phyloP scores from a whole-genome alignment of 1,139 yeast species.

The Pichia sp. region DNA sequence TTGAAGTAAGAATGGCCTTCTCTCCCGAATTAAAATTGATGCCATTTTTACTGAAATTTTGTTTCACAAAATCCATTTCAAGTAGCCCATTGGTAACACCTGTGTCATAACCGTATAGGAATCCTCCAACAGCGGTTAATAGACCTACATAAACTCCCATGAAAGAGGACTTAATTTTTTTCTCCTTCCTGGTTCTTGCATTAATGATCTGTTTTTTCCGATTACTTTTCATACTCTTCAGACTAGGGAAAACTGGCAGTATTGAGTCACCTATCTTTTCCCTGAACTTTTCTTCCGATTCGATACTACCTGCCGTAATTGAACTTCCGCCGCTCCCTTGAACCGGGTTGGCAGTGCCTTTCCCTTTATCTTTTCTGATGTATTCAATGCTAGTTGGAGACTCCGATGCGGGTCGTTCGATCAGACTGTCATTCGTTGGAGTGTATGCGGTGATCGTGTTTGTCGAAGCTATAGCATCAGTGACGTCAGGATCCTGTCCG shows the following conservation, averaged over 20 bases:
- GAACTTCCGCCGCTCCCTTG: too few species aligned
- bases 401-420: neutral
- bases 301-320: neutral
- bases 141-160: constrained; percentile 66
- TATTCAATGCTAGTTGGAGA: too few species aligned
- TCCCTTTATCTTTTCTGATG: neutral
- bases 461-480: neutral
- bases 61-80: constrained; percentile 62
- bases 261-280: neutral
- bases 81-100: constrained; percentile 70
- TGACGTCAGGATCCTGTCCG: neutral
- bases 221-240: neutral
- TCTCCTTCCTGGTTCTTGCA: neutral
- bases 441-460: constrained; percentile 1
- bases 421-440: neutral
- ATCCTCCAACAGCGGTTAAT: constrained; percentile 79
- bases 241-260: neutral
- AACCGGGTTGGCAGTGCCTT: too few species aligned
- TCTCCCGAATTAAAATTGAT: constrained; percentile 51
- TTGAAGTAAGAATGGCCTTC: constrained; percentile 64
- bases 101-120: constrained; percentile 79
- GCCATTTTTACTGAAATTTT: constrained; percentile 43
- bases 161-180: constrained; percentile 13
- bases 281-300: neutral
- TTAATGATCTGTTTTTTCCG: neutral